phyloP scores from a whole-genome alignment of 352 stramenopile genomes.

The Thraustotheca clavata region DNA sequence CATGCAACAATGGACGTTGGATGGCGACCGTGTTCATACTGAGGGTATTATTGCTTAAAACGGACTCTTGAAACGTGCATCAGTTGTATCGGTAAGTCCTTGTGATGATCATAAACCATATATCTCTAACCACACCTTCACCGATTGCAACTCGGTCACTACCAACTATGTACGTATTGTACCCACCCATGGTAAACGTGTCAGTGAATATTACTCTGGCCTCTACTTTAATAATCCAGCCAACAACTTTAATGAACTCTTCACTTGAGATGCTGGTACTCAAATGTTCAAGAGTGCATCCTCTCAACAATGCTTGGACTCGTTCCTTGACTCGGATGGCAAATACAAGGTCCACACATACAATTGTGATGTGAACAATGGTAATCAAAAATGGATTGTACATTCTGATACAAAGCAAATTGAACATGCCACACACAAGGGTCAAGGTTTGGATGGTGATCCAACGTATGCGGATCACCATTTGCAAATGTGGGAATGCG shows the following conservation, averaged over 20 bases:
- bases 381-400: conserved; percentile 14
- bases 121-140: background rate
- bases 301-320: background rate
- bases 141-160: background rate
- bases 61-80: background rate
- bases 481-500: too few relatives aligned
- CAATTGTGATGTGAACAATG: background rate
- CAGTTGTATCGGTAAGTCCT: background rate
- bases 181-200: background rate
- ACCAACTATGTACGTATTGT: background rate
- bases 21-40: background rate
- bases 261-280: background rate
- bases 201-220: background rate
- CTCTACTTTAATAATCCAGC: background rate
- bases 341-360: conserved; percentile 7
- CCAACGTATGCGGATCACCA: background rate
- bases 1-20: too few relatives aligned
- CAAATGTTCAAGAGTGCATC: background rate
- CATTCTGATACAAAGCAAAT: background rate
- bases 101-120: background rate
- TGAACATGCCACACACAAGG: background rate
- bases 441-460: conserved; percentile 1
- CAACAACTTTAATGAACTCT: background rate
- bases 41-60: background rate
- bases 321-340: too few relatives aligned